Percentiles rank a stretch among this genome's conserved stretches.
phyloP scores from a whole-genome alignment of 371 early-diverging fungal species.

The Agmasoma carcini region DNA sequence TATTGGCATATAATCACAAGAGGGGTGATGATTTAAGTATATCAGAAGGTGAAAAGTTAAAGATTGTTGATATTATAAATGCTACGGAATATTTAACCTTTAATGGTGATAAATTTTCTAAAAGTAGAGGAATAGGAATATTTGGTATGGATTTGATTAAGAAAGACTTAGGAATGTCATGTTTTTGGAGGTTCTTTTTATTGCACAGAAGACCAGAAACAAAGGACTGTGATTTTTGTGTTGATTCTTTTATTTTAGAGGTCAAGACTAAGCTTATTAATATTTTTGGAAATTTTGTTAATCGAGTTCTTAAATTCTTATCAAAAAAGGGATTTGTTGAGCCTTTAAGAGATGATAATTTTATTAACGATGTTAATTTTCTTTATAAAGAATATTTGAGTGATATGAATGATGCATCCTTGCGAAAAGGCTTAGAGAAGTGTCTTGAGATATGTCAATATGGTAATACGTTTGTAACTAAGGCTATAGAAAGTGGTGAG shows the following conservation, averaged over 20 bases:
- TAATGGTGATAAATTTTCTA: conserved; percentile 89
- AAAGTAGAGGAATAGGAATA: conserved; percentile 86
- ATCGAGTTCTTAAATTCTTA: conserved; percentile 83
- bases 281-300: conserved; percentile 93
- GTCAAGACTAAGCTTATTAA: conserved; percentile 85
- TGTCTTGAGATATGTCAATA: conserved; percentile 79
- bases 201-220: conserved; percentile 82
- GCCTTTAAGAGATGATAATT: conserved; percentile 54
- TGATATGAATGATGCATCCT: conserved; percentile 65
- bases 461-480: conserved; percentile 82
- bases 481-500: conserved; percentile 58
- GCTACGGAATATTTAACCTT: conserved; percentile 95
- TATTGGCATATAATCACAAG: conserved; percentile 68
- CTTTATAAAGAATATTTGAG: conserved; percentile 63
- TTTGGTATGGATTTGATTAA: conserved; percentile 80
- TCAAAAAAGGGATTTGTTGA: conserved; percentile 63
- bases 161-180: conserved; percentile 72
- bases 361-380: conserved; percentile 67
- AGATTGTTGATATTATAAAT: conserved; percentile 68
- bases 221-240: conserved; percentile 77
- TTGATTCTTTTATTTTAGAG: conserved; percentile 75
- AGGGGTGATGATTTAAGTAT: conserved; percentile 38
- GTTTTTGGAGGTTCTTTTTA: conserved; percentile 94
- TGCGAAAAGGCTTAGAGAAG: conserved; percentile 64
- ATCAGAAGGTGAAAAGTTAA: background rate